phyloP scores from a whole-genome alignment of 108 stramenopile species.

The Skeletonema tropicum region DNA sequence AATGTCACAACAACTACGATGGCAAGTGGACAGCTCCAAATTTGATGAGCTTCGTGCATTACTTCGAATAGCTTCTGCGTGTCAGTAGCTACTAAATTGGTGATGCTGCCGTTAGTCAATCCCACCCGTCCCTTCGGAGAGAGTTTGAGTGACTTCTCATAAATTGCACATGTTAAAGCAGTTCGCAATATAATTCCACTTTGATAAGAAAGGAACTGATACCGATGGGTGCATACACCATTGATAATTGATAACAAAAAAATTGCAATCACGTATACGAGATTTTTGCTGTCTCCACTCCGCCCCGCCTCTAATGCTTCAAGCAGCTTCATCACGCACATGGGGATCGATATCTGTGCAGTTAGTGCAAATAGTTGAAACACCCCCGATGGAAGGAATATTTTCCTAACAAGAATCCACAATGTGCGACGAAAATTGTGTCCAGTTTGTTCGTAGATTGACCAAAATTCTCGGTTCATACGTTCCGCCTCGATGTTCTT shows the following conservation, averaged over 20 bases:
- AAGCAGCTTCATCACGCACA: slow-evolving; percentile 66
- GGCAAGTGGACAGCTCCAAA: slow-evolving; percentile 78
- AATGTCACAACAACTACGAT: slow-evolving; percentile 65
- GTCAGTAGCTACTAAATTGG: slow-evolving; percentile 77
- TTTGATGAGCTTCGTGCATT: slow-evolving; percentile 63
- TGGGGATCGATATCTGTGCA: slow-evolving; percentile 63
- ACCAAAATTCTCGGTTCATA: slow-evolving; percentile 22
- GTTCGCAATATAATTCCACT: slow-evolving; percentile 61
- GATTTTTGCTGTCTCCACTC: slow-evolving; percentile 21
- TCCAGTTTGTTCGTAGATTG: slow-evolving; percentile 11
- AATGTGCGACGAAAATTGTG: slow-evolving; percentile 38
- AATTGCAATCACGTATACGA: slow-evolving; percentile 51
- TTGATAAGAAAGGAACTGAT: slow-evolving; percentile 64
- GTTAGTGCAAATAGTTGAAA: slow-evolving; percentile 68
- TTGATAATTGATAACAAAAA: slow-evolving; percentile 50
- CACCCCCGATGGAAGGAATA: slow-evolving; percentile 66
- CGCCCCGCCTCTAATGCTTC: slow-evolving; percentile 53
- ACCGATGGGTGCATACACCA: slow-evolving; percentile 64
- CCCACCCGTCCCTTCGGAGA: slow-evolving; percentile 54
- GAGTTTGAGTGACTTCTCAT: slow-evolving; percentile 58
- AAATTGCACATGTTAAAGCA: slow-evolving; percentile 59
- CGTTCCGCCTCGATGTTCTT: slow-evolving; percentile 10
- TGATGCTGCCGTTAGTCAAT: slow-evolving; percentile 66
- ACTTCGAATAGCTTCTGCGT: slow-evolving; percentile 82
- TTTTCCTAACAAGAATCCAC: slow-evolving; percentile 57